Conservation (phyloP, 495 filamentous ascomycete species). For the Lophium mytilinum region DNA sequence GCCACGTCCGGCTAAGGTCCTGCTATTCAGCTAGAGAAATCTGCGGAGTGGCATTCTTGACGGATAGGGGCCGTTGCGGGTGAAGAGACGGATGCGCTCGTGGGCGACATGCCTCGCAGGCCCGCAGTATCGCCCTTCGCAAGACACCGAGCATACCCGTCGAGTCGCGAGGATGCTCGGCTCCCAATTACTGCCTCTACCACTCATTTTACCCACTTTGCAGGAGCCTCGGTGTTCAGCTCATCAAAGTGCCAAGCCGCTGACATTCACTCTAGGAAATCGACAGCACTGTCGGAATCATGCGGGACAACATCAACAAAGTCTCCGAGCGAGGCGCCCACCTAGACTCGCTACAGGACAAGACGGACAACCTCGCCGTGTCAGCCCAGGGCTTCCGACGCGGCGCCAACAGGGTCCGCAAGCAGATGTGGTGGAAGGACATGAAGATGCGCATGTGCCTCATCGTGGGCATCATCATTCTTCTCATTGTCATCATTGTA, state of each 20-base stretch:
- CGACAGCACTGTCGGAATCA: conserved; percentile 82
- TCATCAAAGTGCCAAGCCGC: background rate
- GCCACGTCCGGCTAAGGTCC: too few species aligned
- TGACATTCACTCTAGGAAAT: conserved; percentile 64
- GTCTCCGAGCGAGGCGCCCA: conserved; percentile 84
- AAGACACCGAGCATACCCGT: background rate
- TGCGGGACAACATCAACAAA: conserved; percentile 92
- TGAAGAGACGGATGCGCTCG: too few species aligned
- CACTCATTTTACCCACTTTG: background rate
- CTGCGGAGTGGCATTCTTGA: too few species aligned
- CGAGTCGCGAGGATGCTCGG: background rate
- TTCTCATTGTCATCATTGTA: conserved; percentile 87
- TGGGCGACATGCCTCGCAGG: too few species aligned
- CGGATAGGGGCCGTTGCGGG: too few species aligned
- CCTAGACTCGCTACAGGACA: conserved; percentile 85
- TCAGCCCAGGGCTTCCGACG: conserved; percentile 91
- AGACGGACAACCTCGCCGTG: conserved; percentile 85
- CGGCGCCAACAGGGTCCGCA: conserved; percentile 89
- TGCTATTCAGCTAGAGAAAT: too few species aligned
- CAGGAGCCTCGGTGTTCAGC: background rate
- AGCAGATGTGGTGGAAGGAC: conserved; percentile 91
- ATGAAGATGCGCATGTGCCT: conserved; percentile 99
- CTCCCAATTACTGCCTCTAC: background rate
- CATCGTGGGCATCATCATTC: conserved; percentile 74
- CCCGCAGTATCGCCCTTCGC: too few species aligned